Evolutionary conservation across 345 rosid genomes (phyloP).

Genomic region (Carallia pectinifolia): DNA sequence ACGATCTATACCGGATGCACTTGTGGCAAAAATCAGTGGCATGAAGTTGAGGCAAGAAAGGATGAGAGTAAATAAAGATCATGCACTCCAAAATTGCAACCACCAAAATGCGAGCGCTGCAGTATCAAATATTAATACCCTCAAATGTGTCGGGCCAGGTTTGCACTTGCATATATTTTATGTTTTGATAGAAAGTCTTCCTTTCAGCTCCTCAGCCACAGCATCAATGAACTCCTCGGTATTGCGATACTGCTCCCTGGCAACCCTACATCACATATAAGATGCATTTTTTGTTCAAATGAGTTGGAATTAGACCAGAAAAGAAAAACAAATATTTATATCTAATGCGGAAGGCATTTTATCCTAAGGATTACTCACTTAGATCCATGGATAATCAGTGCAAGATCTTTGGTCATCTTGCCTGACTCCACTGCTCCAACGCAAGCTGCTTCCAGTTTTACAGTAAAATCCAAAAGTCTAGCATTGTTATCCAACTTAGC

Average conservation of each 20-base stretch:
- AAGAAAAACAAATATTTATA: background rate
- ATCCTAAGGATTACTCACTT: slow-evolving; percentile 40
- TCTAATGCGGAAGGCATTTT: background rate
- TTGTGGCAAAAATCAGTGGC: no score
- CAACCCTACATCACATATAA: slow-evolving; percentile 43
- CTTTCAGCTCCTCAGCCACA: slow-evolving; percentile 70
- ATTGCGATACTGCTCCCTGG: slow-evolving; percentile 75
- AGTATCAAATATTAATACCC: background rate
- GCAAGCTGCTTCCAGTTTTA: slow-evolving; percentile 95
- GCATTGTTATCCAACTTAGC: slow-evolving; percentile 89
- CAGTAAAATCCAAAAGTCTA: slow-evolving; percentile 69
- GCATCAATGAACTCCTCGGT: slow-evolving; percentile 98
- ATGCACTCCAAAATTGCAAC: no score
- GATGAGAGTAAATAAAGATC: no score
- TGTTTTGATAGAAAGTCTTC: slow-evolving; percentile 50
- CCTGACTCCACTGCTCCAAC: slow-evolving; percentile 84
- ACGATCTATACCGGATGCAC: no score
- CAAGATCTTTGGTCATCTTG: slow-evolving; percentile 99
- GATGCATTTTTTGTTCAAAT: background rate
- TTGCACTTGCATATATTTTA: slow-evolving; percentile 9
- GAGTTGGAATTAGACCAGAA: background rate
- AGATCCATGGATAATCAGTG: slow-evolving; percentile 79
- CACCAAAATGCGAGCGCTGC: background rate
- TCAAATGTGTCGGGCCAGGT: background rate
- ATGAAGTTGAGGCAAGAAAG: no score